Percentiles rank a stretch among this genome's conserved stretches.
phyloP scores from a whole-genome alignment of 1,284 basidiomycete species.

The Tremellales sp. region DNA sequence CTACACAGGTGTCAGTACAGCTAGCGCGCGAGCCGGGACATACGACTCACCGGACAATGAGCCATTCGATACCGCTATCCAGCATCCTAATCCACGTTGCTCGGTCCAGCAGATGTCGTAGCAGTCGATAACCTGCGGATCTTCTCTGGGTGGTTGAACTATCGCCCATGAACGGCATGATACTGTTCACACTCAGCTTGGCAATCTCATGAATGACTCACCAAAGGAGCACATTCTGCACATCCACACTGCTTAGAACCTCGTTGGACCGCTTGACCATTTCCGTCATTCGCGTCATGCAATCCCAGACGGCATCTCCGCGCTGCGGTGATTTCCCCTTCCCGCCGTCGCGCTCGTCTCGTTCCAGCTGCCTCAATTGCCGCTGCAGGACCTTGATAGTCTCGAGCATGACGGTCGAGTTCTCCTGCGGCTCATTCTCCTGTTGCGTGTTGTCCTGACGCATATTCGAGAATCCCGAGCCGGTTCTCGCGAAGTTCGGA shows the following conservation, averaged over 20 bases:
- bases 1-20: constrained; percentile 48
- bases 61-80: constrained; percentile 68
- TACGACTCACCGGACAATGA: constrained; percentile 68
- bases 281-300: constrained; percentile 63
- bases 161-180: constrained; percentile 73
- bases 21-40: constrained; percentile 4
- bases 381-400: constrained; percentile 15
- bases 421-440: constrained; percentile 23
- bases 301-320: constrained; percentile 31
- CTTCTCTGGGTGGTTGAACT: constrained; percentile 67
- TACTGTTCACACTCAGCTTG: constrained; percentile 52
- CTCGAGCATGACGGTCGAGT: constrained; percentile 22
- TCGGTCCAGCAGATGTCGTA: constrained; percentile 71
- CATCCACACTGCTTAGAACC: constrained; percentile 69
- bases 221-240: constrained; percentile 68
- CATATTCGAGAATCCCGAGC: neutral
- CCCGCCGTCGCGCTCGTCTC: constrained; percentile 19
- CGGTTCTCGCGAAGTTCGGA: constrained; percentile 1
- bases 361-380: constrained; percentile 14
- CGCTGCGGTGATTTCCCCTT: constrained; percentile 25
- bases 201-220: constrained; percentile 44
- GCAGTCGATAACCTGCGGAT: constrained; percentile 79
- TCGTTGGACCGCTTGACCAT: constrained; percentile 71
- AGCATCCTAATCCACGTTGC: constrained; percentile 49
- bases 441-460: constrained; percentile 1